These are phyloP conservation scores for Leccinum truebloodii DNA, from an alignment of 768 basidiomycete species.

Conservation along the genomic window DNA sequence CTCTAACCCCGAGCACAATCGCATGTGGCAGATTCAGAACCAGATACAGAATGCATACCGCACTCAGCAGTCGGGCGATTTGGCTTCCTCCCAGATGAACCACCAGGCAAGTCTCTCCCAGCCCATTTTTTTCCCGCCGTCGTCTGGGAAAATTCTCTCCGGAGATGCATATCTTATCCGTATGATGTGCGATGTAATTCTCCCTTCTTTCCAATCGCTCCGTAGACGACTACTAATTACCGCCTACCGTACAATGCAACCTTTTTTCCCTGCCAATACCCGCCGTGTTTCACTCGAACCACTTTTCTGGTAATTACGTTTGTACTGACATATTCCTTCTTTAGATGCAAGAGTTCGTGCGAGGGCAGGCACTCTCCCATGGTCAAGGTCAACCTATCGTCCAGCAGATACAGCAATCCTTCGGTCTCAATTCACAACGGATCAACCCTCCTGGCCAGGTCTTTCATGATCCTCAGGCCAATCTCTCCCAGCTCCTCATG, in stretches of 20 bases:
- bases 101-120: slow-evolving; percentile 46
- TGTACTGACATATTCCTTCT: slow-evolving; percentile 27
- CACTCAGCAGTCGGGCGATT: slow-evolving; percentile 42
- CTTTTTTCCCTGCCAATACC: slow-evolving; percentile 4
- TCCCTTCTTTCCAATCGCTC: slow-evolving; percentile 12
- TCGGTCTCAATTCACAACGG: slow-evolving; percentile 37
- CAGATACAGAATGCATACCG: slow-evolving; percentile 46
- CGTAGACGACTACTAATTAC: slow-evolving; percentile 19
- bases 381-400: slow-evolving; percentile 39
- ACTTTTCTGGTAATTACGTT: slow-evolving; percentile 17
- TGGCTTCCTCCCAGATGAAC: slow-evolving; percentile 40
- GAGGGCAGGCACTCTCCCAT: slow-evolving; percentile 43
- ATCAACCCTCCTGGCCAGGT: slow-evolving; percentile 38
- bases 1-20: slow-evolving; percentile 51
- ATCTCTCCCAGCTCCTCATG: slow-evolving; percentile 32
- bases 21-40: slow-evolving; percentile 57
- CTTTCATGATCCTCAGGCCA: slow-evolving; percentile 39
- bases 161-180: slow-evolving; percentile 14
- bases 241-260: slow-evolving; percentile 1
- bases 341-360: slow-evolving; percentile 48
- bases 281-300: slow-evolving; percentile 7
- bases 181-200: slow-evolving; percentile 20
- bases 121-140: slow-evolving; percentile 17
- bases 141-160: slow-evolving; percentile 19
- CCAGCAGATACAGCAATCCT: slow-evolving; percentile 48